A percentile compares a stretch with the other conserved stretches of the same genome.
These are phyloP conservation scores for Nemania serpens DNA, from an alignment of 2,329 filamentous ascomycete species.

Conservation along the genomic window DNA sequence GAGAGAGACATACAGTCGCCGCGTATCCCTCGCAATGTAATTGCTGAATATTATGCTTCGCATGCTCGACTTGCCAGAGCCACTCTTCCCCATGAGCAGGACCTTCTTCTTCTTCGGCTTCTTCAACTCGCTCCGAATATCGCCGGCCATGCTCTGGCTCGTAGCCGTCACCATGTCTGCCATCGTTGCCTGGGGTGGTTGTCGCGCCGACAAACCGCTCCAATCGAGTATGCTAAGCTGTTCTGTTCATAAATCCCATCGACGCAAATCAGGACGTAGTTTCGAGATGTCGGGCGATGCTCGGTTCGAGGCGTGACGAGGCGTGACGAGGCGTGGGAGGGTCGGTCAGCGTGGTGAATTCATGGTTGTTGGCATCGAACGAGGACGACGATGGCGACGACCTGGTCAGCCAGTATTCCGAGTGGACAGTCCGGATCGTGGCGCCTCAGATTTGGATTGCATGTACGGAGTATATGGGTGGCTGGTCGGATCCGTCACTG, in stretches of 20 bases:
- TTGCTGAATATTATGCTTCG: conserved; percentile 98
- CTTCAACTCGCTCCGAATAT: conserved; percentile 58
- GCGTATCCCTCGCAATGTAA: conserved; percentile 95
- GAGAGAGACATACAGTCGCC: conserved; percentile 65
- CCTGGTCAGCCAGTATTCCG: neutral
- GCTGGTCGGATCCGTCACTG: neutral
- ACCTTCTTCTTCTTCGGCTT: conserved; percentile 87
- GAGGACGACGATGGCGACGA: neutral
- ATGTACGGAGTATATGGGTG: neutral
- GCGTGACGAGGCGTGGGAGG: neutral
- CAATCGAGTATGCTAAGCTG: conserved; percentile 32
- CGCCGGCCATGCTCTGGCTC: conserved; percentile 39
- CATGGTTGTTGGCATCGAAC: conserved; percentile 7
- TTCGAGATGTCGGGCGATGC: neutral
- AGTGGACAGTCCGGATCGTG: neutral
- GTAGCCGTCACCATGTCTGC: conserved; percentile 38
- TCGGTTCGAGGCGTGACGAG: too few species aligned
- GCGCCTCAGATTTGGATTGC: neutral
- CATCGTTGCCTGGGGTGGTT: conserved; percentile 26
- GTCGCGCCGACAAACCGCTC: neutral
- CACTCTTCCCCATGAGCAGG: conserved; percentile 90
- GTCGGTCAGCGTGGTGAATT: conserved; percentile 13
- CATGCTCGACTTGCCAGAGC: conserved; percentile 98
- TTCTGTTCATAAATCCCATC: neutral
- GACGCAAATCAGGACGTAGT: too few species aligned